Base-by-base conservation (phyloP, 192 early-diverging fungal genomes). In the Fimicolochytrium jonesii region DNA sequence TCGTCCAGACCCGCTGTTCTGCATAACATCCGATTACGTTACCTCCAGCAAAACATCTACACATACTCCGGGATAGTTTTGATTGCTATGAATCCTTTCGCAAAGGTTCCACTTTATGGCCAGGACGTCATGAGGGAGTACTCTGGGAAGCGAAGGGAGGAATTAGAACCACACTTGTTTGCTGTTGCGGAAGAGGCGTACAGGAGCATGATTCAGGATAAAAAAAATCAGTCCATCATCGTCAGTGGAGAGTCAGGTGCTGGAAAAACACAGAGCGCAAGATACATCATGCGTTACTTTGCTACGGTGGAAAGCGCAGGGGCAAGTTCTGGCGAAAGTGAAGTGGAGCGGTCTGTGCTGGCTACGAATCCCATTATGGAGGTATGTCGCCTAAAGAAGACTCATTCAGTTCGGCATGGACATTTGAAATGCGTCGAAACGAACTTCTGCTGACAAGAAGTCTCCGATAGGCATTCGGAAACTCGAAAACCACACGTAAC, bases 291-390 rank as follows among this genome's bases (percentile, higher is more conserved):
- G 96, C 79, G 94, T 20, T 97, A 97, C 76, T 95, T 97, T 82
- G 83, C 83, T 17, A 77, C 71, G 17, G 82, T 84, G n/a, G 83
- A 84, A 46, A 74, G 70, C 42, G 61, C 78, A 55, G 70, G 65
- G n/a, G 29, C 56, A 3, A 44, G 23, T 30, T 17, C 31, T 17
- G 74, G 70, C 26, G 57, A 55, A 9, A 76, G 69, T 64, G 75
- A 79, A 30, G 73, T 84, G 20, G 79, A 84, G 64, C 75, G 79
- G 47, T 81, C 81, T 32, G 81, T 83, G 13, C 66, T 73, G 75
- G 88, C 96, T 3, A 99, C 94, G 36, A 99, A 99, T 77, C 96
- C 96, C 10, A 96, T 99, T 68, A 94, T 97, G 82, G 96, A 99
- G 84, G 88, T 83, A 43, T 30, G 57, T 44, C 4, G 26, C 20